These are phyloP conservation scores for Penicillium sp. DNA, from an alignment of 2,329 filamentous ascomycete genomes.

Conservation along the genomic window DNA sequence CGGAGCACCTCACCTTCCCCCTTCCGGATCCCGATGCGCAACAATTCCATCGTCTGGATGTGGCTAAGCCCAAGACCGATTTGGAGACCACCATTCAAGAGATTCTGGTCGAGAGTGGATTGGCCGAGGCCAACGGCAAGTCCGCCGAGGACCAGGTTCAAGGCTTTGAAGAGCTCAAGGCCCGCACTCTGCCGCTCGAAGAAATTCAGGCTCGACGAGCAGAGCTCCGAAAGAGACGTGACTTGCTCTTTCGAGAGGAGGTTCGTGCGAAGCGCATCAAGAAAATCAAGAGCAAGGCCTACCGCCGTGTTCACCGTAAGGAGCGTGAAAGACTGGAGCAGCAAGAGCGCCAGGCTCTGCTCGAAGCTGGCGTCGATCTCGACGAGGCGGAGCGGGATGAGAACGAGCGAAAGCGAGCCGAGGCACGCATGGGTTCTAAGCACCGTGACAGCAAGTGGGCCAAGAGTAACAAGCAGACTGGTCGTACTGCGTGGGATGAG, in stretches of 20 bases:
- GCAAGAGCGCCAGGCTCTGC: conserved; percentile 60
- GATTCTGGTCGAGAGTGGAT: conserved; percentile 87
- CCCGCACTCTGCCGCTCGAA: conserved; percentile 71
- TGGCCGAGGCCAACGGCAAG: conserved; percentile 63
- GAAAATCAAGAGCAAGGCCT: conserved; percentile 98
- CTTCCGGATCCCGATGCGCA: conserved; percentile 71
- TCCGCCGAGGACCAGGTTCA: conserved; percentile 67
- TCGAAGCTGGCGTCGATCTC: conserved; percentile 62
- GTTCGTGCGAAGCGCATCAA: conserved; percentile 89
- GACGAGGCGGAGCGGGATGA: conserved; percentile 67
- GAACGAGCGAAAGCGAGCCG: conserved; percentile 74
- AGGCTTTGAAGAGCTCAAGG: conserved; percentile 69
- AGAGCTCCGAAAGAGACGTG: conserved; percentile 77
- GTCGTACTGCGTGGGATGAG: conserved; percentile 84
- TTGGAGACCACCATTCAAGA: conserved; percentile 83
- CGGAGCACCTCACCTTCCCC: conserved; percentile 88
- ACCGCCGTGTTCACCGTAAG: conserved; percentile 87
- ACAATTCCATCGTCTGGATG: conserved; percentile 58
- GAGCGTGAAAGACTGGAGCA: conserved; percentile 65
- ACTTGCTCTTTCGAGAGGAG: conserved; percentile 85
- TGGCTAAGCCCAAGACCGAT: conserved; percentile 71
- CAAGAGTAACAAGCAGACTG: conserved; percentile 77
- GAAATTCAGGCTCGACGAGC: conserved; percentile 73
- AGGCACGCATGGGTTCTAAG: conserved; percentile 81
- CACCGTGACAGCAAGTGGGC: conserved; percentile 93